Base-by-base conservation (phyloP, 495 filamentous ascomycete genomes). In the Trichoderma orchidacearum region DNA sequence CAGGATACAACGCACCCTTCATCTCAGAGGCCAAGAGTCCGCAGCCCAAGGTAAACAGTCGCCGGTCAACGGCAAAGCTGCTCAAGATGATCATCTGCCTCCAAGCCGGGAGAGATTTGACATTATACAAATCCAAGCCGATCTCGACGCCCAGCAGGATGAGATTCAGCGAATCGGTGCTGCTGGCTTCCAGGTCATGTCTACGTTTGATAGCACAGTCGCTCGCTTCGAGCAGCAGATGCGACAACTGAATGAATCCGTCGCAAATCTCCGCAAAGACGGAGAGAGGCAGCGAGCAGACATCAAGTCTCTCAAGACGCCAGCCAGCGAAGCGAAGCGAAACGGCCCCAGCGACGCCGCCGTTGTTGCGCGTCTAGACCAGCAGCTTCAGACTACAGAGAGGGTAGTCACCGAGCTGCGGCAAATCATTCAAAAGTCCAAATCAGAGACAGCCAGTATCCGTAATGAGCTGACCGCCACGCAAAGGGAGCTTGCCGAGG, bases 81-180 rank as follows among this genome's bases (percentile, higher is more conserved):
- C 30, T 2, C 18, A 32, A 45, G 28, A 12, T 8, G 11, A 35
- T 4, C 15, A 51, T 3, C 5, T 12, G 13, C 13, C 51, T 23
- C 25, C 31, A 28, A 23, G 25, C n/a, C 15, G 51, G 1, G 51
- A 31, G 2, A 11, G 34, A 13, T 15, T 55, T 21, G 56, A 68
- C 27, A 21, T 64, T 17, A 15, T 59, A 12, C 51, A 62, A 15
- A 50, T 64, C 11, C 57, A 63, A 29, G 27, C 59, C 25, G 61
- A 71, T 1, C 27, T 74, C 8, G 45, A 66, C 17, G 27, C 50
- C n/a, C 67, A 71, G 34, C 59, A 60, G 45, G 64, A 65, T 51
- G 63, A 68, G 30, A 63, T 68, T 41, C 60, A 68, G 35, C 60
- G 63, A 21, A 62, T 74, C 17, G 62, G 68, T 55, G 63, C 51